These are phyloP conservation scores for Tremella fuciformis DNA, from an alignment of 768 basidiomycete species.

Conservation along the genomic window DNA sequence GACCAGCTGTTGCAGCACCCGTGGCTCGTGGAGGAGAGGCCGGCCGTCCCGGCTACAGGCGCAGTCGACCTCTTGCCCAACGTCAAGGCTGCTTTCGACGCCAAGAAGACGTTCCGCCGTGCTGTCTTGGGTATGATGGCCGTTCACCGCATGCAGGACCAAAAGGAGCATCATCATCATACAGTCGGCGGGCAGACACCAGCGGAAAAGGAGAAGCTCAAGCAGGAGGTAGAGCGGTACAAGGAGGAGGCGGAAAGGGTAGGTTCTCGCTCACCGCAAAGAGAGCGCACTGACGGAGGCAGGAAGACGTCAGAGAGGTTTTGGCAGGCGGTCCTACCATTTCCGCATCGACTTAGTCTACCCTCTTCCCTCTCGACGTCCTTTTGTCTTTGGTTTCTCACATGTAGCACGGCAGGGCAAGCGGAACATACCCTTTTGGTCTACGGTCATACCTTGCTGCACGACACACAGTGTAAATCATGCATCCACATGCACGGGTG, in stretches of 20 bases:
- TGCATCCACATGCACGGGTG: too few relatives aligned
- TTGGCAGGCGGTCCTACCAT: slow-evolving; percentile 3
- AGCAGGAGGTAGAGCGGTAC: slow-evolving; percentile 63
- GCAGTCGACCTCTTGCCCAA: slow-evolving; percentile 74
- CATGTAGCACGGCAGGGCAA: too few relatives aligned
- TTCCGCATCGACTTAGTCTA: too few relatives aligned
- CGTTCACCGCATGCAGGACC: slow-evolving; percentile 66
- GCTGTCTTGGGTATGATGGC: slow-evolving; percentile 84
- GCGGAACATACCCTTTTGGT: too few relatives aligned
- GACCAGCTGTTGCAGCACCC: slow-evolving; percentile 67
- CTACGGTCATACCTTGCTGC: too few relatives aligned
- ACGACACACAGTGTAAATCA: too few relatives aligned
- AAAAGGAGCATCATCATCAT: slow-evolving; percentile 11
- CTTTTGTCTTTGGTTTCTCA: too few relatives aligned
- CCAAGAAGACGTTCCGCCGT: slow-evolving; percentile 82
- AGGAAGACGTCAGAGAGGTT: slow-evolving; percentile 33
- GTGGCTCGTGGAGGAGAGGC: slow-evolving; percentile 74
- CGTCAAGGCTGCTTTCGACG: slow-evolving; percentile 85
- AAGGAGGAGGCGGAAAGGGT: slow-evolving; percentile 79
- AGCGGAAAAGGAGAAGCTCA: slow-evolving; percentile 59
- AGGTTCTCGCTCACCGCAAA: slow-evolving; percentile 18
- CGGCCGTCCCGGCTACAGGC: slow-evolving; percentile 56
- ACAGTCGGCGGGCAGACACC: slow-evolving; percentile 44
- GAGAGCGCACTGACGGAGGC: neutral
- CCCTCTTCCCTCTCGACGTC: too few relatives aligned